Evolutionary conservation across 345 rosid genomes (phyloP), one percentile per base, ranked within the genome.

Genomic region (Pistacia integerrima): DNA sequence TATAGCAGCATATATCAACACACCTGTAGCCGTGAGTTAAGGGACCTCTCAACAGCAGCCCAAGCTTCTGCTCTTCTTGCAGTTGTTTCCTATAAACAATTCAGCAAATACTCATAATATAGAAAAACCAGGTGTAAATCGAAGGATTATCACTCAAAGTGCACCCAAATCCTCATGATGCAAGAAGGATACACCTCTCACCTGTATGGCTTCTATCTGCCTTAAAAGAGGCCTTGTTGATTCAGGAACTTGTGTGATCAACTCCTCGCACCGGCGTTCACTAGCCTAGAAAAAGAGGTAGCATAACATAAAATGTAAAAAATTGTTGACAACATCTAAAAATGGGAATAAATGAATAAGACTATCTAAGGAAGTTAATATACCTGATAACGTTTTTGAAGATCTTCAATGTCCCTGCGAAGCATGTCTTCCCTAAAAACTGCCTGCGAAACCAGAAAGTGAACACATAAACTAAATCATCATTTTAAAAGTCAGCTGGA

Each of bases 121-220:
- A 70, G 52, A 49, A 59, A 54, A 62, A 59, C 55, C 52, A 46
- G 36, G 76, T 74, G 67, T 69, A 58, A 41, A 75, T 59, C 65
- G 69, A 73, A 62, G 9, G 5, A 78, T 55, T 52, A 67, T 3
- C 44, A 41, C 33, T 51, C 4, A 33, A 68, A 35, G 28, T 22
- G 64, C 56, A 78, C 25, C 36, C 46, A 63, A 64, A 35, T 54
- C 9, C 48, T 70, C 68, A 52, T 36, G 49, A 55, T 51, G 35
- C 4, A 64, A 22, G 59, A 61, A 46, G 70, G 83, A 72, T 64
- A 58, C 73, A 55, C 64, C 52, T 70, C 57, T 68, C 65, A 94
- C 99, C 97, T 97, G 98, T 87, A 97, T 92, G 35, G 99, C 98
- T 84, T 97, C 97, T 75, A 97, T 97, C 87, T 97, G 99, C 84